Conservation (phyloP, 345 rosid genomes). For the Eucalyptus marginata region DNA sequence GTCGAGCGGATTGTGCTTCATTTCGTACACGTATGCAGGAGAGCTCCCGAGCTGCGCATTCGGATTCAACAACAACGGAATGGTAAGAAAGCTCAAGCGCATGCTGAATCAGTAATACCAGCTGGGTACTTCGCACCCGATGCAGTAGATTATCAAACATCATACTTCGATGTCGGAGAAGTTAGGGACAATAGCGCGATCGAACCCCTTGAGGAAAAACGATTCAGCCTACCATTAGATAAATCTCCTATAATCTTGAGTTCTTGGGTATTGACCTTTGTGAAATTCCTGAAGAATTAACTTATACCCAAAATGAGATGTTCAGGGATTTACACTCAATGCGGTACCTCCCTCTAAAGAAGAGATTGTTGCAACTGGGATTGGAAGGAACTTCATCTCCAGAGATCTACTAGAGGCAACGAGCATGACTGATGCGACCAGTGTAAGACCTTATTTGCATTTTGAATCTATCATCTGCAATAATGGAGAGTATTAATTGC, state of each 20-base stretch:
- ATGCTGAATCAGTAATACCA: background rate
- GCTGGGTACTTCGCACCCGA: background rate
- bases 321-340: slow-evolving; percentile 42
- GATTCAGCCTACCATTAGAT: background rate
- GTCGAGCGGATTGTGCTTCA: slow-evolving; percentile 18
- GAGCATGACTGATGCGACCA: slow-evolving; percentile 26
- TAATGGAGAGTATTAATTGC: background rate
- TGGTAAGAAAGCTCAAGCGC: slow-evolving; percentile 15
- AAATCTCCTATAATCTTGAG: background rate
- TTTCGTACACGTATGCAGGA: slow-evolving; percentile 51
- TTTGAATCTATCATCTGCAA: background rate
- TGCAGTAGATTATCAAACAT: background rate
- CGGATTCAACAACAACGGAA: slow-evolving; percentile 38
- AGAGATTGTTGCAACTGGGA: slow-evolving; percentile 32
- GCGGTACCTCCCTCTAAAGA: slow-evolving; percentile 40
- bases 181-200: background rate
- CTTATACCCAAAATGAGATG: background rate
- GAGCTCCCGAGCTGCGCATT: slow-evolving; percentile 64
- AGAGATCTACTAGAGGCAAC: slow-evolving; percentile 51
- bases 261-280: background rate
- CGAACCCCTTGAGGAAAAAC: background rate
- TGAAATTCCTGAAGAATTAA: background rate
- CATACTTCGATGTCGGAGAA: background rate
- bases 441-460: slow-evolving; percentile 5
- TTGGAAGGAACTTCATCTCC: slow-evolving; percentile 44